Evolutionary conservation across 2,329 filamentous ascomycete species (phyloP), one percentile per base, ranked within the genome.

Genomic region (Magnaporthiopsis incrustans): DNA sequence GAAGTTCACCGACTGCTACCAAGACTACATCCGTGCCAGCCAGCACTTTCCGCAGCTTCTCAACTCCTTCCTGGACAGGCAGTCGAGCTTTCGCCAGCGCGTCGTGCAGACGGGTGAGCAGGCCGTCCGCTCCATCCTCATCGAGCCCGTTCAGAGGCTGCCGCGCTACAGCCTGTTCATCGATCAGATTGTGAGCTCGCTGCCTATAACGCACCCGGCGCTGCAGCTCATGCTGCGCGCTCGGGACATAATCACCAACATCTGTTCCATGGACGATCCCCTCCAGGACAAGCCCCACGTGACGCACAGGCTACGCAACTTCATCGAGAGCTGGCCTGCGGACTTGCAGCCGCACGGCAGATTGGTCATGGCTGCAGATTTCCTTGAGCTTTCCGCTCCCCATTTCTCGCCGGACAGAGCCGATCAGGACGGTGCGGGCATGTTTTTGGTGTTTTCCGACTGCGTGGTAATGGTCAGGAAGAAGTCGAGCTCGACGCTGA

Each of bases 111-210:
- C 89, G 2, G 94, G 95, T 64, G 95, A 98, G 74, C 95, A 99
- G 77, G 85, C 88, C 65, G 84, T 98, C 63, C 92, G 91, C 61
- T 98, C 95, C 4, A 85, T 95, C 67, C 83, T 99, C 64, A 99
- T 99, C 73, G 95, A 99, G 76, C 95, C 95, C 2, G 93, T 99
- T 0, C 95, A 99, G 75, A 85, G 95, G 63, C 82, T 99, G 63
- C 95, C 95, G 32, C 89, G 95, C 32, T 99, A 99, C 77, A 97
- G 92, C 71, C 81, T 99, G 50, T 89, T 98, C 72, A 98, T 99
- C 70, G 95, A 99, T 77, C 93, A 96, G 71, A 97, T 99, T 72
- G 85, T 95, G 60, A 87, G 89, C 68, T 92, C 90, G 66, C 83
- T 98, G 25, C 93, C 94, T 5, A 85, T 93, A 62, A 87, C 90